Evolutionary conservation across 805 yeast genomes (phyloP), one percentile per base, ranked within the genome.

Genomic region (Nakazawaea wyomingensis): DNA sequence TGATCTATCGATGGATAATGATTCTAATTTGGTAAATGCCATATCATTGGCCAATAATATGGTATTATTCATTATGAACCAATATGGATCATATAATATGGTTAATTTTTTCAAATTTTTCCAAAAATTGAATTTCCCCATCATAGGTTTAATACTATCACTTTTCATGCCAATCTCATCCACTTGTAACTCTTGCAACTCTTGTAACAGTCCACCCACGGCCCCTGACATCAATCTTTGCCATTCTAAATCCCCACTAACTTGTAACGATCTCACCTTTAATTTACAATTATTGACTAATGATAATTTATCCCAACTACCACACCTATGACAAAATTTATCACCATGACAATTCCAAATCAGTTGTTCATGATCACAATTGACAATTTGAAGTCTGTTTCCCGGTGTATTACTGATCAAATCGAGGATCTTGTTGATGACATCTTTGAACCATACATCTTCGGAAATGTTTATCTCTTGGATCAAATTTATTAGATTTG

Each of bases 171-270:
- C 47, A 11, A 37, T 40, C 11, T 47, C 48, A n/a, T 33, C 33
- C 2, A 43, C 34, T 24, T 49, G 53, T 6, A 39, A 14, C 5
- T 39, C 47, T 16, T 37, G 42, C 16, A 53, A 56, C 18, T 47
- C 53, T 14, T 49, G 17, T 17, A 37, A 37, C n/a, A 28, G 27
- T 13, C 34, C 11, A 6, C 17, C 11, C 24, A 3, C 6, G 14
- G 14, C n/a, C 37, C 37, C 8, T 4, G 10, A 9, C 21, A 32
- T 18, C 19, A 34, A 34, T n/a, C 21, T 22, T 16, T 20, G 28
- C 14, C n/a, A 34, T 11, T 21, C 37, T 34, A n/a, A 4, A 13
- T 34, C 21, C n/a, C 38, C 38, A 14, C 24, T 9, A 14, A 35
- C 30, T 26, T 35, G 38, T 7, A 35, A n/a, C 38, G 13, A 9